Evolutionary conservation across 2,329 filamentous ascomycete species (phyloP).

Genomic region (Botryotinia globosa): DNA sequence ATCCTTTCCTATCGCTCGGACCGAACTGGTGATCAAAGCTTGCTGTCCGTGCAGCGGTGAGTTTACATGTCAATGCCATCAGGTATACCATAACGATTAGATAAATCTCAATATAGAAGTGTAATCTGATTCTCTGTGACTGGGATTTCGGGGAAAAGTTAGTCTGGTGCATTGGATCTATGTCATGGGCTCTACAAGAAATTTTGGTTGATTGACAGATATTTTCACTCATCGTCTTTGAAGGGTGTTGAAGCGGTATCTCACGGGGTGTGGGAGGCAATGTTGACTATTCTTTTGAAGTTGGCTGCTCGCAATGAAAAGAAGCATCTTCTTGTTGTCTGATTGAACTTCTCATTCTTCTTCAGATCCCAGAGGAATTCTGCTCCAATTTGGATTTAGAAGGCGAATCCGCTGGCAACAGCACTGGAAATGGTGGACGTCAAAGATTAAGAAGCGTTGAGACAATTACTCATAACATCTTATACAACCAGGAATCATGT

Average conservation of each 20-base stretch:
- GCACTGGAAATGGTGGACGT: not conserved
- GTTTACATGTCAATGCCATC: not conserved
- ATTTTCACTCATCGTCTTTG: not conserved
- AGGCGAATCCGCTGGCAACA: not conserved
- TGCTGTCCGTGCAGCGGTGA: not conserved
- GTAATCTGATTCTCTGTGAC: not conserved
- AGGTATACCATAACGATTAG: no score
- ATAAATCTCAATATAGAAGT: not conserved
- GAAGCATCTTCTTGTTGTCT: not conserved
- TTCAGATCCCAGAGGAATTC: not conserved
- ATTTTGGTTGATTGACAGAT: not conserved
- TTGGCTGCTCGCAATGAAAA: not conserved
- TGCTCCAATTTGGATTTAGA: not conserved
- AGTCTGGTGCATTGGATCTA: not conserved
- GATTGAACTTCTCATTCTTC: not conserved
- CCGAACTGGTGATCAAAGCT: not conserved
- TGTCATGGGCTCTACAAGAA: not conserved
- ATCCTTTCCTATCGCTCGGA: not conserved
- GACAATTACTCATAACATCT: not conserved
- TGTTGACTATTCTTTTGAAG: not conserved
- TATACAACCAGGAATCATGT: not conserved
- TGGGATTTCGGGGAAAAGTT: not conserved
- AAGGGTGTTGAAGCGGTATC: not conserved
- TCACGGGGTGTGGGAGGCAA: not conserved
- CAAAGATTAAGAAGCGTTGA: no score